Evolutionary conservation across 1,284 basidiomycete genomes (phyloP), one percentile per base, ranked within the genome.

Genomic region (Termitomyces sp.): DNA sequence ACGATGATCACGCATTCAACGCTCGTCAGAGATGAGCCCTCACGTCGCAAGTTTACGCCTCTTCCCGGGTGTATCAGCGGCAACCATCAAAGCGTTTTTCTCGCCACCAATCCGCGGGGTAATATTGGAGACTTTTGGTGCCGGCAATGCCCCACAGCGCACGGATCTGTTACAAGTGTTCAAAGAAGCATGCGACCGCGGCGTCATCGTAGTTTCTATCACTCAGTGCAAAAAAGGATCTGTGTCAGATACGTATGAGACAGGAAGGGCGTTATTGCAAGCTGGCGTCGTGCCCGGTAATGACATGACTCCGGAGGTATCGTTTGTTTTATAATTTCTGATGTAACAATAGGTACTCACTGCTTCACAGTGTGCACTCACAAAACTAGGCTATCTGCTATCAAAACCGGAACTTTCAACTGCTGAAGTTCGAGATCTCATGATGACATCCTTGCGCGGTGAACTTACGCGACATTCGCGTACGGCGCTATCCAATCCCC

Each of bases 301-400:
- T 26, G 94, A 97, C 68, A 96, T 97, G 94, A 96, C 94, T 1
- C 91, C 92, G 12, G 94, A 97, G 80, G 92, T 90, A 58, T 5
- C 63, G 53, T 2, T 46, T 26, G 6, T 43, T 34, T 46, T n/a
- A 5, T 12, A 30, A 44, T 40, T 8, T 19, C 21, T 8, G 28
- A 44, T 45, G 19, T 5, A 40, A 46, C 30, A 39, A 12, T 17
- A 45, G 26, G 42, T 28, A 44, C 36, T 13, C 24, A 30, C 30
- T 17, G 1, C 7, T 19, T 39, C n/a, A 26, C 36, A 93, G 88
- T 92, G 92, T 60, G 92, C 93, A 6, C 79, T 96, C 33, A 82
- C 91, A 10, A 97, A 97, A 71, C 78, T 97, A 8, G 82, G 87
- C 44, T 97, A 97, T 64, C 80, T 97, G 7, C 79, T 97, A 31